Base-by-base conservation (phyloP, 2,329 filamentous ascomycete genomes). In the Davidsoniella virescens region DNA sequence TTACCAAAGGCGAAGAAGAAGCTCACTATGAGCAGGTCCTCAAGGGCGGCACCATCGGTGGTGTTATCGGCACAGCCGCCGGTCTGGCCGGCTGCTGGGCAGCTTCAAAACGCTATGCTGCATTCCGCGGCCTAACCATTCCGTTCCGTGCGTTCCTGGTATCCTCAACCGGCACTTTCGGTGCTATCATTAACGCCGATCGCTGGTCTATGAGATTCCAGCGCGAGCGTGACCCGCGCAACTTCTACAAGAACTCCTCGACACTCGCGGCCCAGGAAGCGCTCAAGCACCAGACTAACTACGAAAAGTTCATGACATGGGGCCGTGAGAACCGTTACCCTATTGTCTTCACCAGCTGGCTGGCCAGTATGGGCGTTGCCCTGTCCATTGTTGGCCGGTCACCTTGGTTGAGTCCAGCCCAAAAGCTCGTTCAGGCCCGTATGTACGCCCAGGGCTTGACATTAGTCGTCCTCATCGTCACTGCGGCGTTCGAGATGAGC, bases 381-480 rank as follows among this genome's bases (percentile, higher is more conserved):
- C 75, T 92, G 57, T 78, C 72, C 50, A 63, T 93, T 26, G 87
- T 95, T 55, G 78, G 82, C 60, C 77, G 86, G 55, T 86, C 86
- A 63, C 80, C 76, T 56, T 84, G 81, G 62, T 71, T 94, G 44
- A 77, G 74, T 46, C 80, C 78, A 2, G 69, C 75, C 54, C 88
- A 95, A 71, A 94, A 94, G 73, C 69, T 95, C 18, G 88, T 95
- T 14, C 88, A 95, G 72, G 88, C 87, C 20, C 82, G 88, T 75
- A 83, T 95, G 56, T 94, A 94, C 66, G 88, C 88, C 3, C 88
- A 95, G 70, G 87, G 84, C 5, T 69, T 94, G 58, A 94, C 88
- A 4, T 70, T 95, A 44, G 84, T 82, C 55, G 86, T 94, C 47
- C 71, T 95, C 51, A 75, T 94, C 61, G 78, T 85, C 51, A 84